Base-by-base conservation (phyloP, 2,329 filamentous ascomycete genomes). In the Amesomyces nigricolor region DNA sequence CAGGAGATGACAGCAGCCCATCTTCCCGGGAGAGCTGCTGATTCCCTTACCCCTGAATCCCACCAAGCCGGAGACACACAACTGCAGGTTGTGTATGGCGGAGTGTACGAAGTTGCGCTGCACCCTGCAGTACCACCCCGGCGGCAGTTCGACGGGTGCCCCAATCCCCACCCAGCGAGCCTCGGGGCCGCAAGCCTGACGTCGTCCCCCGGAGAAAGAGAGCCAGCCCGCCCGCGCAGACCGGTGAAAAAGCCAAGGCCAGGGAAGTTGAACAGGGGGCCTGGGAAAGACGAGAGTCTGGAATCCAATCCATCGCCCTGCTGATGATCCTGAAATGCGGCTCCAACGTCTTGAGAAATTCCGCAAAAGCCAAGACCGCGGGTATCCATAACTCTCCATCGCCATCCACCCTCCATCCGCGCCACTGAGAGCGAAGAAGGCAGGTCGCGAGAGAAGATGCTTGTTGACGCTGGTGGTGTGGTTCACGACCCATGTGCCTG, bases 301-400 rank as follows among this genome's bases (percentile, higher is more conserved):
- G 42, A 22, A 22, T 16, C n/a, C 26, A 43, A 54, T 26, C 14
- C 26, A 35, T 35, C 32, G 32, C 3, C 11, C 32, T 19, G 17
- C 32, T 13, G 11, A 4, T 9, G 32, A 35, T 35, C 32, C 9
- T 13, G 32, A 35, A 13, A 26, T 47, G 42, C 44, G 35, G 45
- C 45, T 42, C 45, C 46, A 44, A 22, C 39, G 19, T 39, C 51
- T 17, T 13, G 13, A 9, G 13, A 47, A 43, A 42, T 38, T 54
- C 51, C 40, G 40, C 53, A 39, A 40, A 16, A 37, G 53, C 53
- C 44, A 56, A 56, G 44, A 22, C 54, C 54, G 54, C 38, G 39
- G 16, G 39, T 56, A 52, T 46, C 53, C 53, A 53, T 50, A 13
- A 35, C 11, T 35, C 32, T 35, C 32, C 32, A 35, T 35, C 32